phyloP scores from a whole-genome alignment of 352 stramenopile genomes.

The Globisporangium viniferum region DNA sequence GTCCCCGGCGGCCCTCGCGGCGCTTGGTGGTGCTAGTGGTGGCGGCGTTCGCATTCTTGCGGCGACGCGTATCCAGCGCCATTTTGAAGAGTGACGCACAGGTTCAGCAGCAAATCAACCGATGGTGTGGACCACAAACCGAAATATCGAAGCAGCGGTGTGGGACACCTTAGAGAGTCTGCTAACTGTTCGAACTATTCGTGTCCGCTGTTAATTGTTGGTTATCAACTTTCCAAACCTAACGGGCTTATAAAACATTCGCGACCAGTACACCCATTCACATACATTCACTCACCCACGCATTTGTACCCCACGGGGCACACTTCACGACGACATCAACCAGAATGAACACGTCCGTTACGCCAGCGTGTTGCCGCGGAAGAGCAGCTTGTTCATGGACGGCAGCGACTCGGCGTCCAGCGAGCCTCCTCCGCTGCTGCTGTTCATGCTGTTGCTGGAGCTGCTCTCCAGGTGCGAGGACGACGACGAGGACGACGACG shows the following conservation, averaged over 20 bases:
- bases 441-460: not conserved
- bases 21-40: not conserved
- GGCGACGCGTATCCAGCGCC: constrained; percentile 5
- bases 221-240: not conserved
- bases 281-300: not conserved
- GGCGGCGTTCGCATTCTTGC: constrained; percentile 1
- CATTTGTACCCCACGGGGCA: not conserved
- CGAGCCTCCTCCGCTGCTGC: not conserved
- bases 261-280: not conserved
- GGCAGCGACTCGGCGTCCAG: constrained; percentile 46
- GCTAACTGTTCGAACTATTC: too few species aligned
- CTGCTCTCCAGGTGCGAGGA: not conserved
- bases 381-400: constrained; percentile 62
- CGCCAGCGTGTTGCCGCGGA: constrained; percentile 19
- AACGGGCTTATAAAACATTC: constrained; percentile 10
- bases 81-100: constrained; percentile 5
- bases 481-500: not conserved
- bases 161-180: too few species aligned
- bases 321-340: not conserved
- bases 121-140: too few species aligned
- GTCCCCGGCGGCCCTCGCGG: constrained; percentile 7
- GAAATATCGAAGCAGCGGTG: too few species aligned
- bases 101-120: too few species aligned
- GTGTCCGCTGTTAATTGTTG: too few species aligned
- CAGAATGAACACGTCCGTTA: not conserved